Evolutionary conservation across 257 asterid species (phyloP), one percentile per base, ranked within the genome.

Genomic region (Gentiana dahurica): DNA sequence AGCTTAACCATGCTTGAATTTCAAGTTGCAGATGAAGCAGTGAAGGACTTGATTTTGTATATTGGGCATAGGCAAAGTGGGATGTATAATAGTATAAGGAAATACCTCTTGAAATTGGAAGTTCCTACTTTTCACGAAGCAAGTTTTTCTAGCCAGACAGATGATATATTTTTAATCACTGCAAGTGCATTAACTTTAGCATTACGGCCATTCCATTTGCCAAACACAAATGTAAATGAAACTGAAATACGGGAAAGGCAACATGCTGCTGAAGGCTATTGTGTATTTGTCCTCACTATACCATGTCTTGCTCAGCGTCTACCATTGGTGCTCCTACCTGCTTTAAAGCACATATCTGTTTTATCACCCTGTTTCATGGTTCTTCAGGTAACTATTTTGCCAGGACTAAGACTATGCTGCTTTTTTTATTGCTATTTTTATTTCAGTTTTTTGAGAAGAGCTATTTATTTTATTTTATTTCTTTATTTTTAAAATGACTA

Each of bases 301-400:
- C 98, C 98, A 65, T 78, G 93, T 94, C 65, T 91, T 70, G 85
- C 81, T 73, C 93, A 83, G 67, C 89, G 94, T 63, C 67, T 91
- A 59, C 98, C 98, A 39, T 47, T 71, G 60, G 75, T 88, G 54
- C 89, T 91, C 55, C 71, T 87, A 55, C 96, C 96, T 61, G 95
- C 98, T 76, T 65, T 91, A 74, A 85, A 78, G 61, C 98, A 91
- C 82, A 81, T 69, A 46, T 82, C 94, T 24, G 92, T 91, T 33
- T 54, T 91, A 72, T 81, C 87, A 34, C 81, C 95, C 62, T 85
- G 95, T 85, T 81, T 87, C 68, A 77, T 75, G 77, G 69, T 68
- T 39, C 63, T 87, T 73, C 79, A 85, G 96, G 98, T 91, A 85
- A 77, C 94, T 71, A 15, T 15, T 61, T 66, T 62, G 71, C 72